phyloP scores from a whole-genome alignment of 768 basidiomycete genomes.

The Tulasnella sp. region DNA sequence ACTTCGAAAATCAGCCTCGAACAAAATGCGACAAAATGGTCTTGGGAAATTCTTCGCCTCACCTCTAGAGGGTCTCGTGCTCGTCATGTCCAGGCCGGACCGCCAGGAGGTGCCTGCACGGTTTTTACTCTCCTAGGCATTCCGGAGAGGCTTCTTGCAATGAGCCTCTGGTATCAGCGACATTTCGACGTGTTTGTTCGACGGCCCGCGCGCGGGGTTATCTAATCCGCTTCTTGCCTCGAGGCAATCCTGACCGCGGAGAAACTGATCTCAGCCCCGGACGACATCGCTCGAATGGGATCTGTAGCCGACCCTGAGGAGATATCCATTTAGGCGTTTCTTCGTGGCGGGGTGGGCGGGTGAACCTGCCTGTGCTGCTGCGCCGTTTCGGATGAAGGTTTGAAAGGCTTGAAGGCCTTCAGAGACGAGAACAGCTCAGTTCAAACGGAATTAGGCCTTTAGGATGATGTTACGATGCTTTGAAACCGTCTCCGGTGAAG shows the following conservation, averaged over 20 bases:
- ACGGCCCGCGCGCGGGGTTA: not conserved
- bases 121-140: not conserved
- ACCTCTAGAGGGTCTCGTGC: not conserved
- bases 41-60: conserved; percentile 7
- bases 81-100: not conserved
- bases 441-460: not conserved
- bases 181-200: not conserved
- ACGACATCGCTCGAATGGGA: conserved; percentile 7
- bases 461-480: not conserved
- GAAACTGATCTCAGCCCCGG: conserved; percentile 3
- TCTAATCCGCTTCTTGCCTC: not conserved
- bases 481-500: not conserved
- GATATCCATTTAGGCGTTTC: conserved; percentile 7
- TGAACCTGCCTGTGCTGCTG: not conserved
- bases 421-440: not conserved
- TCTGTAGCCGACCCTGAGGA: not conserved
- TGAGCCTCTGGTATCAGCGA: conserved; percentile 7
- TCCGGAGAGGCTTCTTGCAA: not conserved
- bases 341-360: not conserved
- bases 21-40: conserved; percentile 8
- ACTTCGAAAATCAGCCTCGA: not conserved
- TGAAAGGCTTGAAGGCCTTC: not conserved
- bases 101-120: not conserved
- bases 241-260: not conserved
- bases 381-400: not conserved